These are phyloP conservation scores for Leccinellum luteum DNA, from an alignment of 768 basidiomycete species.

Conservation along the genomic window DNA sequence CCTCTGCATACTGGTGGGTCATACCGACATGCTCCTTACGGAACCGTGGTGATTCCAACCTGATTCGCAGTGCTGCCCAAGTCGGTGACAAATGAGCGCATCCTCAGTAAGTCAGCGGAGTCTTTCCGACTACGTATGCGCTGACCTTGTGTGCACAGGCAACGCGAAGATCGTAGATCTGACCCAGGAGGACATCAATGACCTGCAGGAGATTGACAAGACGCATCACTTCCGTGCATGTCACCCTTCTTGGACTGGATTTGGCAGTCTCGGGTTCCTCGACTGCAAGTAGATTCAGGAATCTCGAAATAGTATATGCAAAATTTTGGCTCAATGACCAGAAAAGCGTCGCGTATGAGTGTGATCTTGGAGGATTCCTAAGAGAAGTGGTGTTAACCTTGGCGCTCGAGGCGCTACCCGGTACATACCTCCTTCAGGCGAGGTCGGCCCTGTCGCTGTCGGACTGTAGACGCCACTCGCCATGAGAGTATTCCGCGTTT, in stretches of 20 bases:
- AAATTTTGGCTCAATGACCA: not conserved
- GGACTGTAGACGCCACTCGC: not conserved
- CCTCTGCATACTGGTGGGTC: constrained; percentile 48
- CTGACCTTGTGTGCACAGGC: constrained; percentile 31
- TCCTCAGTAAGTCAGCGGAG: constrained; percentile 41
- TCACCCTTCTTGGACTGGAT: constrained; percentile 62
- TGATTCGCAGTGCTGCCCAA: constrained; percentile 59
- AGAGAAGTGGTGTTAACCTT: not conserved
- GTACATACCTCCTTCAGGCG: constrained; percentile 8
- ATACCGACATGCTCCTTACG: not conserved
- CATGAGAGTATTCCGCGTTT: not conserved
- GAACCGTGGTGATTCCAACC: constrained; percentile 13
- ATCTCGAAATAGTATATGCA: constrained; percentile 1
- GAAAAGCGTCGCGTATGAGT: not conserved
- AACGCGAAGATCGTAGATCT: constrained; percentile 64
- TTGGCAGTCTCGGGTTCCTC: constrained; percentile 59
- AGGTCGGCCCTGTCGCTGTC: constrained; percentile 6
- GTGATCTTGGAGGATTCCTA: not conserved
- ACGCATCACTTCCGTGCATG: constrained; percentile 62
- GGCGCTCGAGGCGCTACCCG: not conserved
- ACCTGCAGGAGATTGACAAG: constrained; percentile 60
- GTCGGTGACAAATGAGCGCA: constrained; percentile 69
- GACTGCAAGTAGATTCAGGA: constrained; percentile 40
- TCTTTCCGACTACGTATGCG: not conserved
- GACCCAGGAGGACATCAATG: constrained; percentile 55